A percentile compares a stretch with the other conserved stretches of the same genome.
These are phyloP conservation scores for Auriscalpium orientale DNA, from an alignment of 768 basidiomycete species.

Conservation along the genomic window DNA sequence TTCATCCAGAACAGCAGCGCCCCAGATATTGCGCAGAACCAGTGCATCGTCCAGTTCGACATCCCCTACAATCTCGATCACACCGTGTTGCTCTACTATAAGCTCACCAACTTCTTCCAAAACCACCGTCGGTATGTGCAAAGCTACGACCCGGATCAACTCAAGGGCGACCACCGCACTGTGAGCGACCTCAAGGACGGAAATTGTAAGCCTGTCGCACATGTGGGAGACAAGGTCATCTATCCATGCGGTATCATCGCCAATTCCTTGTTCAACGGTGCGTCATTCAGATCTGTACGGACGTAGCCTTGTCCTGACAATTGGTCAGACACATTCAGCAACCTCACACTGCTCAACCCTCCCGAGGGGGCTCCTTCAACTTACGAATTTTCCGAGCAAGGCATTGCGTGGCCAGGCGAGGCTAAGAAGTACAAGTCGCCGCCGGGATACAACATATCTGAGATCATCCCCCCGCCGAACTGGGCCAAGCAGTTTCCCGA, in stretches of 20 bases:
- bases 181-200: slow-evolving; percentile 46
- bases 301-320: neutral
- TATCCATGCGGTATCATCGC: slow-evolving; percentile 98
- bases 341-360: slow-evolving; percentile 51
- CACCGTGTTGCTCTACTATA: slow-evolving; percentile 91
- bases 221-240: slow-evolving; percentile 44
- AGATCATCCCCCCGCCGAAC: slow-evolving; percentile 89
- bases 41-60: slow-evolving; percentile 78
- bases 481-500: slow-evolving; percentile 72
- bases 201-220: slow-evolving; percentile 83
- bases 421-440: slow-evolving; percentile 75
- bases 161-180: slow-evolving; percentile 63
- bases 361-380: slow-evolving; percentile 34
- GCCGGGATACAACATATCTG: slow-evolving; percentile 53
- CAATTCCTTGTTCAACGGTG: slow-evolving; percentile 94
- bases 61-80: slow-evolving; percentile 68
- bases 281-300: slow-evolving; percentile 13
- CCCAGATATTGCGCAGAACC: slow-evolving; percentile 33
- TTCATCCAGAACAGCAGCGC: slow-evolving; percentile 52
- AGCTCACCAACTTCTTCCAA: slow-evolving; percentile 93
- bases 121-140: slow-evolving; percentile 98
- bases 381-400: slow-evolving; percentile 68
- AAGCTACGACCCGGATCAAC: slow-evolving; percentile 77
- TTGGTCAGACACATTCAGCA: slow-evolving; percentile 67
- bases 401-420: slow-evolving; percentile 97